These are phyloP conservation scores for Aspergillus calidoustus DNA, from an alignment of 2,329 filamentous ascomycete species.

Conservation along the genomic window DNA sequence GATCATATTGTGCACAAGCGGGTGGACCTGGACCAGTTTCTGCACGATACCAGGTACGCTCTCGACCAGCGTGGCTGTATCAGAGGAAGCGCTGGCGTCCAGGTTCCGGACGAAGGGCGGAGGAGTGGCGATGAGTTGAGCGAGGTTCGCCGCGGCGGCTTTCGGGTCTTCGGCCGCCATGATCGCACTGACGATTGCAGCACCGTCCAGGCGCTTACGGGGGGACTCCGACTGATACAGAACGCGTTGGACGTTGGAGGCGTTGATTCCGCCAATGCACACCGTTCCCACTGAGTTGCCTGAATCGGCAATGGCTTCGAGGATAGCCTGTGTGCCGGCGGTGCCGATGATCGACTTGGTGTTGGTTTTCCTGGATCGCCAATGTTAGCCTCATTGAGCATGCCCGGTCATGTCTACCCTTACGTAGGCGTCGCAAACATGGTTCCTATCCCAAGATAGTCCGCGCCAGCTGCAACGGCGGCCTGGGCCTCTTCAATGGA, in stretches of 20 bases:
- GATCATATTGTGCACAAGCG: constrained; percentile 95
- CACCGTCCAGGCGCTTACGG: constrained; percentile 71
- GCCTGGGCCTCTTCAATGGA: constrained; percentile 71
- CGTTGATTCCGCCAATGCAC: constrained; percentile 87
- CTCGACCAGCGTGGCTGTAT: constrained; percentile 36
- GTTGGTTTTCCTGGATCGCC: constrained; percentile 71
- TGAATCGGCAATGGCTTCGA: constrained; percentile 61
- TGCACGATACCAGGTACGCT: constrained; percentile 57
- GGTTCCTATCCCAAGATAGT: constrained; percentile 90
- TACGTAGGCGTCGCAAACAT: constrained; percentile 84
- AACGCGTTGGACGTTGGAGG: constrained; percentile 73
- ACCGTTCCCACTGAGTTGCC: constrained; percentile 59
- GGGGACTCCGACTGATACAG: constrained; percentile 68
- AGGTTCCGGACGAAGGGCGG: constrained; percentile 40
- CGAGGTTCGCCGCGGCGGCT: constrained; percentile 64
- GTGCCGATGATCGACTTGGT: constrained; percentile 81
- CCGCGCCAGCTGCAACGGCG: constrained; percentile 76
- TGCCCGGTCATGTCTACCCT: constrained; percentile 30
- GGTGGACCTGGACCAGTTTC: constrained; percentile 65
- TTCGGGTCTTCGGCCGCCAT: constrained; percentile 72
- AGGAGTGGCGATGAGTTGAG: constrained; percentile 55
- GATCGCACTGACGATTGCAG: constrained; percentile 89
- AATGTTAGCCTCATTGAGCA: constrained; percentile 13
- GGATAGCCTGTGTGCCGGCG: constrained; percentile 69
- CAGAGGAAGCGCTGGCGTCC: constrained; percentile 32